phyloP scores from a whole-genome alignment of 2,329 filamentous ascomycete genomes.

The Trichoderma atrobrunneum region DNA sequence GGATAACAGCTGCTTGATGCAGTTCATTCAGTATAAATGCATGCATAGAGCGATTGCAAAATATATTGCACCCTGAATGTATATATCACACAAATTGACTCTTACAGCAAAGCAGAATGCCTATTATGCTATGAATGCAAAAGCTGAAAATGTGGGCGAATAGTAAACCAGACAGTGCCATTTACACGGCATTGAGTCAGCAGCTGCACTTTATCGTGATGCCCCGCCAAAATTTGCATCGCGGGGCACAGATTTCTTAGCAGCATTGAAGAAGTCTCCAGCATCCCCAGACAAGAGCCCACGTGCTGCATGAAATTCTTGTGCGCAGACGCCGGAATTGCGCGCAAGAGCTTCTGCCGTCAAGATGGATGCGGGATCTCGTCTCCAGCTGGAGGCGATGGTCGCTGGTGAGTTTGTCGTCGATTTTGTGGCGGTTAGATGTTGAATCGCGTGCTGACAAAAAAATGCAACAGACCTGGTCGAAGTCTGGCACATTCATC shows the following conservation, averaged over 20 bases:
- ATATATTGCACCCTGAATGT: background rate
- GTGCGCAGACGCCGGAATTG: constrained; percentile 6
- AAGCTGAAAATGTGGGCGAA: background rate
- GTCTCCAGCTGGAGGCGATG: constrained; percentile 10
- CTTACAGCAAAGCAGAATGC: background rate
- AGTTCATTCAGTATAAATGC: background rate
- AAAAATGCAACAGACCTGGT: constrained; percentile 34
- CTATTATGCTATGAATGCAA: background rate
- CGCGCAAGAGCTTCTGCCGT: background rate
- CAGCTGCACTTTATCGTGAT: constrained; percentile 8
- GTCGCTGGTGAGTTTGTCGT: constrained; percentile 19
- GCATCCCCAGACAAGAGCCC: constrained; percentile 14
- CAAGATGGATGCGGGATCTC: constrained; percentile 20
- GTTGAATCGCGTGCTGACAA: background rate
- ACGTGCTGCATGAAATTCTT: background rate
- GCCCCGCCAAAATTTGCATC: constrained; percentile 26
- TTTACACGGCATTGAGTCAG: background rate
- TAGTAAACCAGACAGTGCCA: background rate
- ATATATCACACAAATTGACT: background rate
- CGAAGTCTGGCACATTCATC: constrained; percentile 47
- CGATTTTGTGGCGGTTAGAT: background rate
- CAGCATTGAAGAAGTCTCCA: background rate
- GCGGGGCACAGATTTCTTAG: constrained; percentile 21
- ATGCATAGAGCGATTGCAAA: background rate
- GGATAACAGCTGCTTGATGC: background rate